Conservation (phyloP, 495 filamentous ascomycete genomes). For the Hypoxylon fragiforme region DNA sequence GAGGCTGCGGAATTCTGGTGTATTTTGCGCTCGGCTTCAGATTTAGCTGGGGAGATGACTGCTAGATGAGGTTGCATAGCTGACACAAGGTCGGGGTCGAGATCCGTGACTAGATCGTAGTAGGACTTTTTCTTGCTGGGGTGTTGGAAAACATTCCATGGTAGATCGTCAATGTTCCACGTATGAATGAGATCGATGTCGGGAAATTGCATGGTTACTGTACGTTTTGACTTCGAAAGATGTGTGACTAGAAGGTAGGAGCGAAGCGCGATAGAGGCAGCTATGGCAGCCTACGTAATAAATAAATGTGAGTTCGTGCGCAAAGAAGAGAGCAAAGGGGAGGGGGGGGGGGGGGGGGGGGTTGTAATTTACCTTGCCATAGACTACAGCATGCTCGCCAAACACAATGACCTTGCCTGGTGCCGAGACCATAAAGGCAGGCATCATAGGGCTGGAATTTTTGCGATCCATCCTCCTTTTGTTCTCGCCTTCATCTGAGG, state of each 20-base stretch:
- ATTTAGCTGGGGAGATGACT: constrained; percentile 64
- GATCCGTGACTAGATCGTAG: constrained; percentile 80
- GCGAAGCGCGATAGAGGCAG: constrained; percentile 88
- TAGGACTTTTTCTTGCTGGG: constrained; percentile 89
- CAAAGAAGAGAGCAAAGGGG: too few species aligned
- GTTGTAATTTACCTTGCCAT: constrained; percentile 77
- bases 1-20: constrained; percentile 77
- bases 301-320: constrained; percentile 8
- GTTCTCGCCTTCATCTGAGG: constrained; percentile 28
- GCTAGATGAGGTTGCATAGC: constrained; percentile 76
- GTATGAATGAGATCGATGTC: constrained; percentile 85
- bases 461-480: constrained; percentile 49
- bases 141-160: constrained; percentile 78
- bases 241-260: constrained; percentile 95
- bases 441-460: constrained; percentile 65
- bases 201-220: constrained; percentile 81
- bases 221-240: constrained; percentile 81
- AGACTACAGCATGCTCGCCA: constrained; percentile 94
- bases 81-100: constrained; percentile 78
- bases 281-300: constrained; percentile 72
- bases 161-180: constrained; percentile 88
- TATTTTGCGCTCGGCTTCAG: constrained; percentile 70
- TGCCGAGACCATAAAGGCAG: constrained; percentile 95
- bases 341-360: too few species aligned
- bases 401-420: constrained; percentile 97